Evolutionary conservation across 371 early-diverging fungal genomes (phyloP), one percentile per base, ranked within the genome.

Genomic region (Mycotypha africana): DNA sequence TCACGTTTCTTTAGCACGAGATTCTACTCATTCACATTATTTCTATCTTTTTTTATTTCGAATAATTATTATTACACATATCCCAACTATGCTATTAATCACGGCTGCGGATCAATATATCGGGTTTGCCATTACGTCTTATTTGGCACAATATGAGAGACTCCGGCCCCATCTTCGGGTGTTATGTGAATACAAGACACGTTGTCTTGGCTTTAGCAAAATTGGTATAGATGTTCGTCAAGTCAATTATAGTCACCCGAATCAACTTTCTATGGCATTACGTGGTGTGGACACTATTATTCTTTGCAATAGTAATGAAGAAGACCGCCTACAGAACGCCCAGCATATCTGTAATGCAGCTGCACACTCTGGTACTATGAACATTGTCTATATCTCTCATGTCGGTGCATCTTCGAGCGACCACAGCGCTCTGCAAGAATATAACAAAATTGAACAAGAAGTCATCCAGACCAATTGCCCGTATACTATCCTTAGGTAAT

Each of bases 41-140:
- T n/a, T n/a, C n/a, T n/a, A n/a, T n/a, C n/a, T n/a, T n/a, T n/a
- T n/a, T n/a, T n/a, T n/a, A n/a, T n/a, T n/a, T n/a, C n/a, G n/a
- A n/a, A n/a, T n/a, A n/a, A n/a, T n/a, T n/a, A n/a, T n/a, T n/a
- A n/a, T n/a, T n/a, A n/a, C n/a, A n/a, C n/a, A n/a, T n/a, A n/a
- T n/a, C n/a, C n/a, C n/a, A n/a, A n/a, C n/a, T n/a, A 72, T 73
- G 69, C 45, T 69, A 37, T 60, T 73, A 28, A 60, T 73, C 16
- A 62, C 63, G 12, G 48, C 53, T 33, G 74, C 60, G 23, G 74
- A 73, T 35, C 65, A 73, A 26, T 68, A 53, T 39, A 50, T 73
- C 37, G 74, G 74, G 2, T 58, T 62, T 37, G 44, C 56, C 19
- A 50, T 73, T 32, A 51, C 63, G 3, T 66, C 70, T 17, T 70